Evolutionary conservation across 495 filamentous ascomycete species (phyloP), one percentile per base, ranked within the genome.

Genomic region (Neurospora sublineolata): DNA sequence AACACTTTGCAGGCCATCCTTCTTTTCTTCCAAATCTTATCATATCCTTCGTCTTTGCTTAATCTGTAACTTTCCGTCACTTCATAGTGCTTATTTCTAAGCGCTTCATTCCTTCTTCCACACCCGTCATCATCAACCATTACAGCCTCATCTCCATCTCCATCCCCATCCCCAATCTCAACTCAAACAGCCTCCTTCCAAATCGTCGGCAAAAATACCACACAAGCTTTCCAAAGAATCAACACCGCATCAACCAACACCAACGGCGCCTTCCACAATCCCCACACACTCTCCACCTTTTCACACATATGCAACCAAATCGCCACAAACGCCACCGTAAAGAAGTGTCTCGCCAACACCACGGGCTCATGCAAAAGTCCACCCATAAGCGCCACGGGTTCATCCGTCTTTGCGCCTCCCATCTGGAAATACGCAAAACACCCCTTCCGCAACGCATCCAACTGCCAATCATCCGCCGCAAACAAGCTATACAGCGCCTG

Each of bases 371-470:
- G 85, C 77, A 96, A 90, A 64, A 97, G 85, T 1, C 94, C 96
- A 4, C 90, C 95, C 1, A 99, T 84, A 67, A 99, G 84, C 33
- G 93, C 91, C 69, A 91, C 88, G 7, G 95, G 95, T 27, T 89
- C 92, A 72, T 90, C 86, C 40, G 93, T 85, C 52, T 64, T 64
- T 27, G 52, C 52, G 70, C 89, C 87, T 44, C 95, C 96, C 42
- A 87, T 81, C 78, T 93, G 83, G 84, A 99, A 99, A 79, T 99
- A 99, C 58, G 85, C 84, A 84, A 98, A 98, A 83, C 96, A 98
- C 67, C 95, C 95, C 68, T 85, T 87, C 83, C 97, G 93, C 38
- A 98, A 89, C 39, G 90, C 89, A 72, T 86, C 86, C 42, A 99
- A 90, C 72, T 93, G 86, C 46, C 82, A 75, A 80, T 94, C 92